Base-by-base conservation (phyloP, 306 rosid species). In the Cucurbita moschata region DNA sequence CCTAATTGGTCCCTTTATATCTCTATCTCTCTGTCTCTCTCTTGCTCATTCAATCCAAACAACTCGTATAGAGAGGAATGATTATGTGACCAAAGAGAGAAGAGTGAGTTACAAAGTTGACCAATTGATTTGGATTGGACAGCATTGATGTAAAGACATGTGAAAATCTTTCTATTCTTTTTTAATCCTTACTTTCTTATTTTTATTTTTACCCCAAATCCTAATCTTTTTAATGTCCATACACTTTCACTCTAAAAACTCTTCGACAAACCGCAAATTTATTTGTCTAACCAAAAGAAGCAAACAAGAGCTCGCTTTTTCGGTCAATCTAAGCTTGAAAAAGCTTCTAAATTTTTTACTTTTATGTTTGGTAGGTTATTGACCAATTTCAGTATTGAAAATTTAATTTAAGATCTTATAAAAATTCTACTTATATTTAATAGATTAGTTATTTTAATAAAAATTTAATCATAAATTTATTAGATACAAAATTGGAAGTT, bases 111-210 rank as follows among this genome's bases (percentile, higher is more conserved):
- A 79, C 72, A 80, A 11, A 77, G 80, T 58, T 79, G 80, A 85
- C 81, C 73, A 79, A 76, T 80, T 79, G 80, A 79, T 42, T 74
- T 43, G 58, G 82, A 83, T 79, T 83, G 77, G 85, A 82, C 80
- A 83, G 49, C 77, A 83, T 80, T 78, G 88, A 83, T 86, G 84
- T 81, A 83, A 50, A 61, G 80, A 86, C 92, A 85, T 91, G 90
- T 92, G 96, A 90, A 86, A 86, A 85, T 40, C 77, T 81, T 82
- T 37, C 10, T 11, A 61, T 75, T 67, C 72, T 77, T 51, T 67
- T 75, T 77, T 51, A 9, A 82, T 85, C 71, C 75, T 73, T 50
- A 65, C 73, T 75, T 79, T 75, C 14, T 14, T 50, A 13, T 14
- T 50, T 4, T 60, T 60, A 26, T 47, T 72, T 10, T 30, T 30